Conservation (phyloP, 2,329 filamentous ascomycete genomes). For the Nemania bipapillata region DNA sequence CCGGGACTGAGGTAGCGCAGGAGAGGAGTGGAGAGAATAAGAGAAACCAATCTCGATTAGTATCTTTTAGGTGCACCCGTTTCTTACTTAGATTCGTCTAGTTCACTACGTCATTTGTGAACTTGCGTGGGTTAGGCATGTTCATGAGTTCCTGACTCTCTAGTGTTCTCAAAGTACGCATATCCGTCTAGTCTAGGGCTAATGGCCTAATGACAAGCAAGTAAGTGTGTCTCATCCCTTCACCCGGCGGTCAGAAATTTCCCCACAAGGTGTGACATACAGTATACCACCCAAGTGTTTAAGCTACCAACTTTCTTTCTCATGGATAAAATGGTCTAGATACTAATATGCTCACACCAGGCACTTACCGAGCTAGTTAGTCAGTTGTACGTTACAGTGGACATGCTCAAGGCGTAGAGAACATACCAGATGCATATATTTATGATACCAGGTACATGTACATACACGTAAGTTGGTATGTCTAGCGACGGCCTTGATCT, state of each 20-base stretch:
- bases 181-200: constrained; percentile 16
- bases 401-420: too few relatives aligned
- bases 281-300: too few relatives aligned
- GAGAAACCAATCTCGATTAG: constrained; percentile 20
- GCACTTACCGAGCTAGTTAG: too few relatives aligned
- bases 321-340: too few relatives aligned
- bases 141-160: background rate
- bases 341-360: too few relatives aligned
- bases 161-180: too few relatives aligned
- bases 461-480: too few relatives aligned
- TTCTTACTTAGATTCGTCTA: background rate
- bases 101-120: constrained; percentile 16
- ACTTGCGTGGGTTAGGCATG: background rate
- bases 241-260: background rate
- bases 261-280: background rate
- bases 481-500: too few relatives aligned
- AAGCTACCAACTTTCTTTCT: too few relatives aligned
- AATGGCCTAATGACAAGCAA: constrained; percentile 18
- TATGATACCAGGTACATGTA: too few relatives aligned
- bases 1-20: constrained; percentile 17
- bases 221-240: background rate
- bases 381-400: too few relatives aligned
- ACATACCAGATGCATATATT: too few relatives aligned
- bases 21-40: constrained; percentile 18
- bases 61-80: background rate